phyloP scores from a whole-genome alignment of 1,139 yeast genomes.

The Suhomyces anneliseae region DNA sequence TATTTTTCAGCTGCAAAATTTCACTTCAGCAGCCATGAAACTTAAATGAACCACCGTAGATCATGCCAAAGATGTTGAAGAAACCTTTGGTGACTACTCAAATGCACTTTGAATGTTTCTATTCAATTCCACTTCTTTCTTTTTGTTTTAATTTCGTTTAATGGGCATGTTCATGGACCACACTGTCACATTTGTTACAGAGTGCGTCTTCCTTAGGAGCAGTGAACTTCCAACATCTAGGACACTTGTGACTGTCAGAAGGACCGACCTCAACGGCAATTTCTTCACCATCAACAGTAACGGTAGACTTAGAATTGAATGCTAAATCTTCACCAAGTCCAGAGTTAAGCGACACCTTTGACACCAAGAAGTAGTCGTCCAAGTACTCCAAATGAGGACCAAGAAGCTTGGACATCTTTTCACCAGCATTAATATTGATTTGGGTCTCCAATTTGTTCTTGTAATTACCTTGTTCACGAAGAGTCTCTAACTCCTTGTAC shows the following conservation, averaged over 20 bases:
- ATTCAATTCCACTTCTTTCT: no score
- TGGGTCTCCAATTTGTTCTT: constrained; percentile 68
- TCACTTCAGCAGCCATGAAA: no score
- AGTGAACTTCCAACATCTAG: constrained; percentile 89
- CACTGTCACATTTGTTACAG: constrained; percentile 65
- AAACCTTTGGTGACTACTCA: background rate
- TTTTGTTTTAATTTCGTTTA: no score
- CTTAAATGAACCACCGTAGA: no score
- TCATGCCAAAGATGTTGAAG: no score
- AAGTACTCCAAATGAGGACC: constrained; percentile 29
- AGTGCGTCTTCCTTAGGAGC: constrained; percentile 52
- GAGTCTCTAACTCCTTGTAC: constrained; percentile 38
- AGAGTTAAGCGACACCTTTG: constrained; percentile 46
- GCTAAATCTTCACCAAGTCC: background rate
- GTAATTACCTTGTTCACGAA: constrained; percentile 37
- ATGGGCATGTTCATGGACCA: constrained; percentile 12
- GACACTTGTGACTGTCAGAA: constrained; percentile 64
- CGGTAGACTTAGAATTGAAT: background rate
- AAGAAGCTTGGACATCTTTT: constrained; percentile 14
- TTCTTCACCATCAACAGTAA: constrained; percentile 25
- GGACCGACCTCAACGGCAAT: constrained; percentile 41
- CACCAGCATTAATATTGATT: constrained; percentile 35
- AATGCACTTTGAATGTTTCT: no score
- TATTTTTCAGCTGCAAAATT: no score
- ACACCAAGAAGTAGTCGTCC: constrained; percentile 67